phyloP scores from a whole-genome alignment of 2,329 filamentous ascomycete genomes.

The Sporothrix phasma region DNA sequence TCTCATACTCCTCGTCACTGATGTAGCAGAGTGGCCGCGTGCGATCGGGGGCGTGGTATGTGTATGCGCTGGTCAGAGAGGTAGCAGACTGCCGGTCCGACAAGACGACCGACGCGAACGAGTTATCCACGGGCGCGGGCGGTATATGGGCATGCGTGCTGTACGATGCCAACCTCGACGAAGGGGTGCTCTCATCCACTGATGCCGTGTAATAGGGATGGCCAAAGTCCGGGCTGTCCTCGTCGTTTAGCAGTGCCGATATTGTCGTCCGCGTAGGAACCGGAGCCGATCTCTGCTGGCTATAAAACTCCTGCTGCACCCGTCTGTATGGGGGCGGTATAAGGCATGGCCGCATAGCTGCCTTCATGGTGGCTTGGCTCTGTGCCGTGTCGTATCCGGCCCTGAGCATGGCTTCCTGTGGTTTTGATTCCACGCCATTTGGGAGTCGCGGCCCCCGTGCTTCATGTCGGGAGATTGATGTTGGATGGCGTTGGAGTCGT shows the following conservation, averaged over 20 bases:
- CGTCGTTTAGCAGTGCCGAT: slow-evolving; percentile 11
- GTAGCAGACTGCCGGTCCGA: not conserved
- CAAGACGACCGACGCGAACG: slow-evolving; percentile 2
- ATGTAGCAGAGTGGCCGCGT: not conserved
- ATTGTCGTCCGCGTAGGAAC: not conserved
- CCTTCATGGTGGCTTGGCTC: not conserved
- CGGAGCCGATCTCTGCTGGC: not conserved
- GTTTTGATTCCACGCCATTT: not conserved
- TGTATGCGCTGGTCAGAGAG: not conserved
- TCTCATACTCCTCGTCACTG: slow-evolving; percentile 7
- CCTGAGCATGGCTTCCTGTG: not conserved
- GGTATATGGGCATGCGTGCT: not conserved
- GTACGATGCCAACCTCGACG: not conserved
- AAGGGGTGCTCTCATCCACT: not conserved
- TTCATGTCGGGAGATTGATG: not conserved
- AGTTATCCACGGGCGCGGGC: not conserved
- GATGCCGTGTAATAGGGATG: not conserved
- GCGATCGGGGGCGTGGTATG: not conserved
- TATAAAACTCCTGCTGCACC: not conserved
- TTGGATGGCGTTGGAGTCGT: not conserved
- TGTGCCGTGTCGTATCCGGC: not conserved
- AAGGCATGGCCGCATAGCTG: not conserved
- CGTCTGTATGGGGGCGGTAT: not conserved
- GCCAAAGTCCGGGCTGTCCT: not conserved
- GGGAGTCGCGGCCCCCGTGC: not conserved